Base-by-base conservation (phyloP, 768 basidiomycete species). In the Crucibulum laeve region DNA sequence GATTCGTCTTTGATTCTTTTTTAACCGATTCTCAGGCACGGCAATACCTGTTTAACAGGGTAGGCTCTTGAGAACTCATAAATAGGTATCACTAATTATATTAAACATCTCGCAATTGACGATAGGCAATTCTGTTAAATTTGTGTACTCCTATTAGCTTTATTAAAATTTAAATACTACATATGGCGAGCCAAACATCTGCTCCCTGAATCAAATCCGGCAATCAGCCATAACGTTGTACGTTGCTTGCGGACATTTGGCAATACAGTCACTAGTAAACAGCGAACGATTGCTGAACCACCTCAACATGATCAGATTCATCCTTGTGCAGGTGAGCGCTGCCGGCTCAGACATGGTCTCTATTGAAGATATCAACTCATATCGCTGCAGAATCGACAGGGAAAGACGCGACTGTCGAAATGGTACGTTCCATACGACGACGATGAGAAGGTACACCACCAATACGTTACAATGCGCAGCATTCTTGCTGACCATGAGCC, bases 391-490 rank as follows among this genome's bases (percentile, higher is more conserved):
- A 98, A 98, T 61, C 83, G 95, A 30, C 96, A 99, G 70, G 96
- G 96, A 14, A 99, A 99, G 71, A 98, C 95, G 3, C 76, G 96
- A 44, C 64, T 98, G 39, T 93, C 91, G 7, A 98, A 98, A 66
- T 99, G 95, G 95, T 98, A 98, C 70, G 91, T 91, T 21, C 96
- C 96, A 1, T 98, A 93, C 53, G 94, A 97, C 54, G 96, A 99
- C 59, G 96, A 99, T 54, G 96, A 98, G 74, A 99, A 98, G 84
- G 91, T 91, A 36, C 24, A 55, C 26, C 34, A 11, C 18, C 19
- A n/a, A 25, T 47, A 23, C 18, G 28, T 7, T 37, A 13, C 19
- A 32, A 15, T 13, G 21, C 15, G 23, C 5, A 38, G 8, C 23
- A 21, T 41, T 18, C 1, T 44, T 18, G 37, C 38, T 36, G 38